These are phyloP conservation scores for Ustilago crameri DNA, from an alignment of 1,284 basidiomycete genomes.

Conservation along the genomic window DNA sequence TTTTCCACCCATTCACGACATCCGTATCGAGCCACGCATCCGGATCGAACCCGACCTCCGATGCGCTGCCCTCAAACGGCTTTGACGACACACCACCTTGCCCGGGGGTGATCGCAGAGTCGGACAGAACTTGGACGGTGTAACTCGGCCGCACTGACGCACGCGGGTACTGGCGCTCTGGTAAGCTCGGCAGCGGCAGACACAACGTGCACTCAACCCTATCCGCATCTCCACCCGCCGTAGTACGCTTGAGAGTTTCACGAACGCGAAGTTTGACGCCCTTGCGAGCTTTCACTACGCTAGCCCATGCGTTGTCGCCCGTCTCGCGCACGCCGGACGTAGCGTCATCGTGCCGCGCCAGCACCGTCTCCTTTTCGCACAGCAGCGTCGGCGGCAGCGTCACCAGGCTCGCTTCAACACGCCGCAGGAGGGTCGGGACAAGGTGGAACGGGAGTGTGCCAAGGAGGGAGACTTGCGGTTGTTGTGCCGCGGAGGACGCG, in stretches of 20 bases:
- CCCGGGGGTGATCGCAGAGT: not conserved
- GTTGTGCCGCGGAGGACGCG: slow-evolving; percentile 12
- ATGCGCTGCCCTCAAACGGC: not conserved
- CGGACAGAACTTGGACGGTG: slow-evolving; percentile 29
- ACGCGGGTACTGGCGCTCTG: slow-evolving; percentile 38
- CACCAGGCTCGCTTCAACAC: slow-evolving; percentile 22
- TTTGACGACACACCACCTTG: not conserved
- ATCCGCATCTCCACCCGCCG: not conserved
- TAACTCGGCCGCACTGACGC: slow-evolving; percentile 37
- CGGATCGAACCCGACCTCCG: slow-evolving; percentile 19
- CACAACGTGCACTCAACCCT: slow-evolving; percentile 21
- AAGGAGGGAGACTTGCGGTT: slow-evolving; percentile 40
- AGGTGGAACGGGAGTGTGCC: slow-evolving; percentile 32
- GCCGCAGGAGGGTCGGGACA: slow-evolving; percentile 15
- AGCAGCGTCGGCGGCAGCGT: slow-evolving; percentile 17
- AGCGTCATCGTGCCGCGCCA: slow-evolving; percentile 37
- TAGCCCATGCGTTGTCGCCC: slow-evolving; percentile 50
- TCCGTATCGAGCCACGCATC: slow-evolving; percentile 24
- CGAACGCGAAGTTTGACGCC: slow-evolving; percentile 31
- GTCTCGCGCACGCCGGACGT: slow-evolving; percentile 38
- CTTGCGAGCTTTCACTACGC: slow-evolving; percentile 32
- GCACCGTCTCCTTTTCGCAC: slow-evolving; percentile 37
- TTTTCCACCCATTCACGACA: slow-evolving; percentile 30
- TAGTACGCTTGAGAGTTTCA: slow-evolving; percentile 8
- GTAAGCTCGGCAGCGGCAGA: slow-evolving; percentile 32